phyloP scores from a whole-genome alignment of 129 eudicot genomes.

The Sambucus nigra region DNA sequence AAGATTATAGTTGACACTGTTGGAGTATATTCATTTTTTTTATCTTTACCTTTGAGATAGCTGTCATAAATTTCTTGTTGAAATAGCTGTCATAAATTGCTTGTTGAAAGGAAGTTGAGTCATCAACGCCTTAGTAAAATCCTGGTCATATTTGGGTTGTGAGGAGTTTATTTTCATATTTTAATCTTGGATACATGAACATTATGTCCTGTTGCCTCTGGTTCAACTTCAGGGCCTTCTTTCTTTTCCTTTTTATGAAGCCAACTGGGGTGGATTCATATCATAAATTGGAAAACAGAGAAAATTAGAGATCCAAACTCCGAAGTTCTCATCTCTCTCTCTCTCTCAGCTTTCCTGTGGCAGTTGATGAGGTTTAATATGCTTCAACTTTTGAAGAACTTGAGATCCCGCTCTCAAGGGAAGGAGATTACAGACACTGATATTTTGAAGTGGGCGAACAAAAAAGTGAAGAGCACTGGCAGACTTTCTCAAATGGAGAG shows the following conservation, averaged over 20 bases:
- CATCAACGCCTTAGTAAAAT: too few relatives aligned
- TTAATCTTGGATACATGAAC: not conserved
- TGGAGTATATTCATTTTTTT: too few relatives aligned
- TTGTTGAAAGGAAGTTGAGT: too few relatives aligned
- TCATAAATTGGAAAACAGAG: not conserved
- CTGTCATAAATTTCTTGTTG: too few relatives aligned
- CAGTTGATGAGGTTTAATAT: conserved; percentile 92
- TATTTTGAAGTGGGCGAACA: conserved; percentile 82
- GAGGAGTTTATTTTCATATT: too few relatives aligned
- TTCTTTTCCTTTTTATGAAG: not conserved
- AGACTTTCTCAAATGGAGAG: conserved; percentile 77
- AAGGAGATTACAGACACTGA: conserved; percentile 81
- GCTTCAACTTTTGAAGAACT: conserved; percentile 83
- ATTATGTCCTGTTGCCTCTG: not conserved
- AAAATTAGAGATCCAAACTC: not conserved
- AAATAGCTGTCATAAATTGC: too few relatives aligned
- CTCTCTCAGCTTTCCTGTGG: conserved; percentile 78
- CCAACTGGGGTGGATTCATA: not conserved
- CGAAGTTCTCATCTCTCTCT: conserved; percentile 2
- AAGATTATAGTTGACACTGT: too few relatives aligned
- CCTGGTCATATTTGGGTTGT: too few relatives aligned
- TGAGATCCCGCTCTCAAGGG: conserved; percentile 73
- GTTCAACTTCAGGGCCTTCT: not conserved
- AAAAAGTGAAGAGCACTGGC: conserved; percentile 64
- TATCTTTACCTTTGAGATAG: too few relatives aligned